A percentile compares a stretch with the other conserved stretches of the same genome.
phyloP scores from a whole-genome alignment of 148 eudicot species.

The Chenopodium quinoa region DNA sequence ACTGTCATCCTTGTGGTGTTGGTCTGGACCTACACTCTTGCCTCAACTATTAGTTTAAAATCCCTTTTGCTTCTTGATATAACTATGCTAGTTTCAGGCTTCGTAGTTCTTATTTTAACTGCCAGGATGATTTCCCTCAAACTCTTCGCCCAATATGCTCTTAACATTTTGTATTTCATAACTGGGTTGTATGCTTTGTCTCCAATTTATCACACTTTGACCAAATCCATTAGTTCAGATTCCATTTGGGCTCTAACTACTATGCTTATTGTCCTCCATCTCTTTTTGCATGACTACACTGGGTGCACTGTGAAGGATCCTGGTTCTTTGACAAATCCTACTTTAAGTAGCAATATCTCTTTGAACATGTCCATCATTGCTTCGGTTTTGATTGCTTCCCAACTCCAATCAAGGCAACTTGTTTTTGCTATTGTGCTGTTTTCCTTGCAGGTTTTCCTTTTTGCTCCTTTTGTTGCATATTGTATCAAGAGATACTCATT shows the following conservation, averaged over 20 bases:
- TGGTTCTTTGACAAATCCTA: slow-evolving; percentile 54
- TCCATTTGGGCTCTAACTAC: slow-evolving; percentile 79
- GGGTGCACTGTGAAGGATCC: slow-evolving; percentile 76
- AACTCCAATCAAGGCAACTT: slow-evolving; percentile 85
- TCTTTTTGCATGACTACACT: slow-evolving; percentile 86
- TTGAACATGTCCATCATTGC: slow-evolving; percentile 90
- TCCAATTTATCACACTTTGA: slow-evolving; percentile 93
- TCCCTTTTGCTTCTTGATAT: slow-evolving; percentile 75
- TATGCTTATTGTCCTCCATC: slow-evolving; percentile 72
- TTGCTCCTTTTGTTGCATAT: slow-evolving; percentile 71
- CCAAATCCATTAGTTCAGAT: slow-evolving; percentile 84
- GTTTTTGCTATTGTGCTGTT: slow-evolving; percentile 81
- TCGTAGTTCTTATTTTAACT: slow-evolving; percentile 62
- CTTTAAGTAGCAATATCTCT: slow-evolving; percentile 69
- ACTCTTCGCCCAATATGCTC: slow-evolving; percentile 47
- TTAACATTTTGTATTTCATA: slow-evolving; percentile 73
- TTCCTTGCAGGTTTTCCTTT: slow-evolving; percentile 89
- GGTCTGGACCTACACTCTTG: slow-evolving; percentile 83
- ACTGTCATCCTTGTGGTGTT: slow-evolving; percentile 78
- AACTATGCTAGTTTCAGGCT: slow-evolving; percentile 63
- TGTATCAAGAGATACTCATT: slow-evolving; percentile 77
- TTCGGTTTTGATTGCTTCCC: slow-evolving; percentile 92
- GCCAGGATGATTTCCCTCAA: slow-evolving; percentile 53
- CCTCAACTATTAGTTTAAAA: slow-evolving; percentile 49
- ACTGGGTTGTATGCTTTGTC: slow-evolving; percentile 71